Percentiles rank a stretch among this genome's conserved stretches.
Conservation (phyloP, 163 green algal genomes). For the Chloroidium sp. region DNA sequence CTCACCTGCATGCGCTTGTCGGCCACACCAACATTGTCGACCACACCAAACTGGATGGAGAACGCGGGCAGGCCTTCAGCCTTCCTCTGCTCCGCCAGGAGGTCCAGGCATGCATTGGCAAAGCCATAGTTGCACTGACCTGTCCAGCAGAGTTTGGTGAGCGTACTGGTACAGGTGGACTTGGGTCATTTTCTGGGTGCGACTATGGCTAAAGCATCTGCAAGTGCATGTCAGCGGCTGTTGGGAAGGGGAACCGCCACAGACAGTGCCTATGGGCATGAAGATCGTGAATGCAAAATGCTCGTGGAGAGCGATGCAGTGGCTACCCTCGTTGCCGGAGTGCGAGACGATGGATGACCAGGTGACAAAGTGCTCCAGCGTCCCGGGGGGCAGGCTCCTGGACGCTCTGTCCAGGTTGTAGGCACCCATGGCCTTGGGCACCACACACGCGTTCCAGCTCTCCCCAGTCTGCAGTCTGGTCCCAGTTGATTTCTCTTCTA, state of each 20-base stretch:
- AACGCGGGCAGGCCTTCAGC: conserved; percentile 1
- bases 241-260: too few relatives aligned
- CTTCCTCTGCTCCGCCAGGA: neutral
- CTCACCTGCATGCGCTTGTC: conserved; percentile 9
- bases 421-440: conserved; percentile 7
- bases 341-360: conserved; percentile 11
- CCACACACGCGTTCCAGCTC: conserved; percentile 11
- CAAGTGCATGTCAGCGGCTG: too few relatives aligned
- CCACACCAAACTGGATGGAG: conserved; percentile 5
- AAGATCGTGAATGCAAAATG: too few relatives aligned
- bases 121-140: conserved; percentile 14
- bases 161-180: too few relatives aligned
- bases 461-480: conserved; percentile 3
- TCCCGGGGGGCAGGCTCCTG: neutral
- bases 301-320: neutral
- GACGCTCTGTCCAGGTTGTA: conserved; percentile 7
- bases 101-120: conserved; percentile 8
- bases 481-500: too few relatives aligned
- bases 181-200: too few relatives aligned
- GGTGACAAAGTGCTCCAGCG: conserved; percentile 11
- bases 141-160: neutral
- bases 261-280: too few relatives aligned
- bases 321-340: conserved; percentile 7
- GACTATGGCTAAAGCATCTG: too few relatives aligned
- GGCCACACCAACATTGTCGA: conserved; percentile 9